Percentiles rank a stretch among this genome's conserved stretches.
Evolutionary conservation across 73 alveolate genomes (phyloP).

Genomic region (Paramecium pentaurelia): DNA sequence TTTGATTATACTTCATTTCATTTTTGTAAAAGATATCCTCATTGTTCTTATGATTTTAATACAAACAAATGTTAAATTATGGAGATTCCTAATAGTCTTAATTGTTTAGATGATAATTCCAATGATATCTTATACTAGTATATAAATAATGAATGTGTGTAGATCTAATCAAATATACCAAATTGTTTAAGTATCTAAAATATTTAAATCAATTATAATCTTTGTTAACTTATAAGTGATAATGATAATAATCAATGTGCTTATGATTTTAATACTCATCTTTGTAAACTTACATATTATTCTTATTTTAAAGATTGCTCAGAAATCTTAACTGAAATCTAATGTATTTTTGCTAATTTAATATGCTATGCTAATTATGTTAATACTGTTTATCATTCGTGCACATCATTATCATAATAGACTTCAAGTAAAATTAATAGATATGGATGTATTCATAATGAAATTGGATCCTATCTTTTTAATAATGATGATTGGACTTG

Average conservation of each 20-base stretch:
- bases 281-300: background rate
- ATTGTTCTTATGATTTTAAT: background rate
- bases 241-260: background rate
- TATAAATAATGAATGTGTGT: background rate
- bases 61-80: background rate
- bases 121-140: background rate
- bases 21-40: background rate
- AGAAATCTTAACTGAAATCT: background rate
- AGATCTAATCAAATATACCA: background rate
- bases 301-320: background rate
- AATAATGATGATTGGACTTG: background rate
- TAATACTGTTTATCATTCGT: background rate
- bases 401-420: background rate
- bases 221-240: background rate
- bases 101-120: background rate
- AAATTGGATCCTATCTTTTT: background rate
- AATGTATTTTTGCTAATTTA: background rate
- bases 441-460: background rate
- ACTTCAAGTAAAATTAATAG: background rate
- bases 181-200: background rate
- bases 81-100: background rate
- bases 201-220: background rate
- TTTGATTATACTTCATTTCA: background rate
- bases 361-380: background rate
- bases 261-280: background rate